phyloP scores from a whole-genome alignment of 257 asterid species.

The Scutellaria baicalensis region DNA sequence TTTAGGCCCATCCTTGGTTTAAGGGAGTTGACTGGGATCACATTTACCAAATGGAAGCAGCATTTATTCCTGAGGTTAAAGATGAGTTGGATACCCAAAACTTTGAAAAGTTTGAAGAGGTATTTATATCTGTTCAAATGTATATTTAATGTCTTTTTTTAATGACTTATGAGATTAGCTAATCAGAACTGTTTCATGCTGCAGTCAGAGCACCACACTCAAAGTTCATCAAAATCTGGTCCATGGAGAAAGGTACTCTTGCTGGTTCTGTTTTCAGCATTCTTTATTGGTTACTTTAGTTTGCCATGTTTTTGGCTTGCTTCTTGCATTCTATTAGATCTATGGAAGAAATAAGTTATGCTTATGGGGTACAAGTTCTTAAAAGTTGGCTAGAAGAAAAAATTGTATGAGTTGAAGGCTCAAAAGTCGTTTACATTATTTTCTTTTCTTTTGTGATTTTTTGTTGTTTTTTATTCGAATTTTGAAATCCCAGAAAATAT shows the following conservation, averaged over 20 bases:
- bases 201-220: constrained; percentile 66
- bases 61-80: constrained; percentile 85
- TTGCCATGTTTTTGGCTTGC: neutral
- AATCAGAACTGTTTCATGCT: constrained; percentile 11
- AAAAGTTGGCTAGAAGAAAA: neutral
- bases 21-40: constrained; percentile 67
- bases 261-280: constrained; percentile 12
- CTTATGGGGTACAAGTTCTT: neutral
- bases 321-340: neutral
- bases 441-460: neutral
- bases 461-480: neutral
- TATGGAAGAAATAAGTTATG: neutral
- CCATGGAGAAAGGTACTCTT: constrained; percentile 93
- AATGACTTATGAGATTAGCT: constrained; percentile 5
- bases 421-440: neutral
- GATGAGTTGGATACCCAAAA: constrained; percentile 96
- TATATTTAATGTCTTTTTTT: constrained; percentile 3
- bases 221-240: constrained; percentile 69
- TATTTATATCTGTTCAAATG: constrained; percentile 10
- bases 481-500: neutral
- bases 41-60: constrained; percentile 84
- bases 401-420: neutral
- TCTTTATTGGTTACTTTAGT: neutral
- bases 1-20: constrained; percentile 89
- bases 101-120: constrained; percentile 96